These are phyloP conservation scores for Syncephalastrum racemosum DNA, from an alignment of 371 early-diverging fungal species.

Conservation along the genomic window DNA sequence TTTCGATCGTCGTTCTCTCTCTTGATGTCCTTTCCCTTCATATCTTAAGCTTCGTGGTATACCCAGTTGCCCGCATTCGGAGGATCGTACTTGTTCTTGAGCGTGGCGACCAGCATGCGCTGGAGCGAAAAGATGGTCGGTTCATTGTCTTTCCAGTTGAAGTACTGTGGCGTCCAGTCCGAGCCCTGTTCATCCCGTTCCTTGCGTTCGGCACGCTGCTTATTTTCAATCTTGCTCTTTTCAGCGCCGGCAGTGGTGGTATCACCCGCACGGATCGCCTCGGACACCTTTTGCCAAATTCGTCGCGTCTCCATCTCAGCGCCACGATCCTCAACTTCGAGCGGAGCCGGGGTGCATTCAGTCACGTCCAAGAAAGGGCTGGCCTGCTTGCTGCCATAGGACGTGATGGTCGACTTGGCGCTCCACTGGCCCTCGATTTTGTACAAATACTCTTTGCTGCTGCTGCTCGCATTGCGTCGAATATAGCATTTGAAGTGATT, in stretches of 20 bases:
- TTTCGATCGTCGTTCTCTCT: too few species aligned
- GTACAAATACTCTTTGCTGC: constrained; percentile 50
- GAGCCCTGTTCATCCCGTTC: constrained; percentile 55
- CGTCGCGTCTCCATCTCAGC: constrained; percentile 61
- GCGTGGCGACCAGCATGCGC: constrained; percentile 36
- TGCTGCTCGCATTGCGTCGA: constrained; percentile 30
- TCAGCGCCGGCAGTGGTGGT: constrained; percentile 63
- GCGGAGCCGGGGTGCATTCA: constrained; percentile 30
- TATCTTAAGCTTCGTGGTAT: constrained; percentile 6
- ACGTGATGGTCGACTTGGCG: constrained; percentile 53
- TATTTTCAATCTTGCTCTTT: constrained; percentile 73
- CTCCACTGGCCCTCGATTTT: constrained; percentile 70
- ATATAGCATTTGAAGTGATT: constrained; percentile 68
- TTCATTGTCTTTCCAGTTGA: constrained; percentile 55
- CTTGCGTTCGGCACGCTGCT: constrained; percentile 63
- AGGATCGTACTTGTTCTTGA: constrained; percentile 39
- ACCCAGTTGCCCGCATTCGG: constrained; percentile 47
- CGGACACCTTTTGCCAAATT: constrained; percentile 71
- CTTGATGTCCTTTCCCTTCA: too few species aligned
- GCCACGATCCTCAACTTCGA: constrained; percentile 56
- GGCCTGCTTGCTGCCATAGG: constrained; percentile 42
- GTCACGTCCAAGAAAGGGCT: constrained; percentile 61
- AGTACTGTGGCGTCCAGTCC: constrained; percentile 62
- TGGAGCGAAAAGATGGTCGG: constrained; percentile 36
- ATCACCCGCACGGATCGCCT: constrained; percentile 67